A percentile compares a stretch with the other conserved stretches of the same genome.
phyloP scores from a whole-genome alignment of 768 basidiomycete species.

The Tremella mesenterica region DNA sequence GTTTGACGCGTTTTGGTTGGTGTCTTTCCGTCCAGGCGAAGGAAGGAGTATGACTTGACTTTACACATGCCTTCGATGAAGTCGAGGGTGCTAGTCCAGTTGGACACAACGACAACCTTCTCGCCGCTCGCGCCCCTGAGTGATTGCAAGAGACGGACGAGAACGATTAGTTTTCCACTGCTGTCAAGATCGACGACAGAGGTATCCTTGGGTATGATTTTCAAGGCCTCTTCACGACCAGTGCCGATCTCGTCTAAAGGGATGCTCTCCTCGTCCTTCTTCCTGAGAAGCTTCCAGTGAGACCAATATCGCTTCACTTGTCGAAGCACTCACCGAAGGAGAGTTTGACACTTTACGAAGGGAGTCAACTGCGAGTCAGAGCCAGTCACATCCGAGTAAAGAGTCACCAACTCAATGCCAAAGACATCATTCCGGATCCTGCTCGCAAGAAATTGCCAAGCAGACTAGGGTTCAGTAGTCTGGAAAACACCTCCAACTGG shows the following conservation, averaged over 20 bases:
- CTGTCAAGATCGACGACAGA: background rate
- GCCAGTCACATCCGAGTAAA: background rate
- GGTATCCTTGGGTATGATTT: slow-evolving; percentile 32
- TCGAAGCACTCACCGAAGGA: slow-evolving; percentile 54
- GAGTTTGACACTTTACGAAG: slow-evolving; percentile 89
- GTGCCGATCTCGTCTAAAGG: slow-evolving; percentile 40
- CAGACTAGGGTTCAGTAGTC: slow-evolving; percentile 63
- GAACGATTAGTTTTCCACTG: slow-evolving; percentile 33
- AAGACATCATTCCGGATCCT: slow-evolving; percentile 54
- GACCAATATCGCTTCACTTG: background rate
- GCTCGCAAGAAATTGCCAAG: slow-evolving; percentile 62
- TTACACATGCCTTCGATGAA: slow-evolving; percentile 80
- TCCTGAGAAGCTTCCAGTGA: slow-evolving; percentile 17
- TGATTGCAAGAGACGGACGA: slow-evolving; percentile 32
- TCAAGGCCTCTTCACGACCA: slow-evolving; percentile 17
- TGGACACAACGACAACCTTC: slow-evolving; percentile 86
- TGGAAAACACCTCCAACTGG: slow-evolving; percentile 68
- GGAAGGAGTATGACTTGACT: slow-evolving; percentile 63
- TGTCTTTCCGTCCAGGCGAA: slow-evolving; percentile 73
- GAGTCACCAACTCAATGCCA: slow-evolving; percentile 24
- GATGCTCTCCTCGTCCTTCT: slow-evolving; percentile 64
- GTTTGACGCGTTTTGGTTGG: slow-evolving; percentile 47
- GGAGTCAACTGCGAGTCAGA: slow-evolving; percentile 49
- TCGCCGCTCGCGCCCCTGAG: slow-evolving; percentile 59
- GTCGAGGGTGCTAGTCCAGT: slow-evolving; percentile 89